A percentile compares a stretch with the other conserved stretches of the same genome.
phyloP scores from a whole-genome alignment of 2,329 filamentous ascomycete genomes.

The Tympanopsis confertula region DNA sequence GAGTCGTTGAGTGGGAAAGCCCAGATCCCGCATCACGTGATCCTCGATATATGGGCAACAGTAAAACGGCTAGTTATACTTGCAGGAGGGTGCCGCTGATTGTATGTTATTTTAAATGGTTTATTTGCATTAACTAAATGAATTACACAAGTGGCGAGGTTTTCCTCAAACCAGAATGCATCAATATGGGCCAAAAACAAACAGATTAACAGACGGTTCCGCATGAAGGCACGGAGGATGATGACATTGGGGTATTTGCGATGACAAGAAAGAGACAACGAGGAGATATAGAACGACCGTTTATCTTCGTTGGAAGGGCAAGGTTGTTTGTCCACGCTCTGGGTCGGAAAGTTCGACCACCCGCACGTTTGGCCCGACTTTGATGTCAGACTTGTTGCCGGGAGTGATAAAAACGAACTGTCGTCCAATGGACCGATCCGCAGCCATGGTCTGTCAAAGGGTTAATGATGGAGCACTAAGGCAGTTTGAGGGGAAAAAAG shows the following conservation, averaged over 20 bases:
- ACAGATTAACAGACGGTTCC: background rate
- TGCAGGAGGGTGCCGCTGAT: no score
- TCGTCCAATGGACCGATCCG: slow-evolving; percentile 44
- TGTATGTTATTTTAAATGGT: no score
- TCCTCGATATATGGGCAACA: no score
- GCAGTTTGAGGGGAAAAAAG: background rate
- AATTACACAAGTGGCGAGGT: no score
- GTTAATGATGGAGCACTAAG: background rate
- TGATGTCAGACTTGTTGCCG: background rate
- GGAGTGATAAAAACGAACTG: slow-evolving; percentile 62
- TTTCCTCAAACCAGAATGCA: no score
- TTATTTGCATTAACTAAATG: no score
- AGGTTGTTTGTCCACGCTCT: background rate
- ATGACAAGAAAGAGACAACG: background rate
- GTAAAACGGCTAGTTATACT: no score
- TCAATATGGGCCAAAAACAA: no score
- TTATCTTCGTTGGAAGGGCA: background rate
- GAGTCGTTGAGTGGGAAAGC: no score
- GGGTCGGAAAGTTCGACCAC: background rate
- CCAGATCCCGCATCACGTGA: no score
- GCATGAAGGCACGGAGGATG: background rate
- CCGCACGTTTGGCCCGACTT: background rate
- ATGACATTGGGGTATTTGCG: background rate
- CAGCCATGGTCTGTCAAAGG: slow-evolving; percentile 37
- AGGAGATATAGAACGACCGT: background rate